Evolutionary conservation across 2,329 filamentous ascomycete species (phyloP).

Genomic region (Exophiala viscosa): DNA sequence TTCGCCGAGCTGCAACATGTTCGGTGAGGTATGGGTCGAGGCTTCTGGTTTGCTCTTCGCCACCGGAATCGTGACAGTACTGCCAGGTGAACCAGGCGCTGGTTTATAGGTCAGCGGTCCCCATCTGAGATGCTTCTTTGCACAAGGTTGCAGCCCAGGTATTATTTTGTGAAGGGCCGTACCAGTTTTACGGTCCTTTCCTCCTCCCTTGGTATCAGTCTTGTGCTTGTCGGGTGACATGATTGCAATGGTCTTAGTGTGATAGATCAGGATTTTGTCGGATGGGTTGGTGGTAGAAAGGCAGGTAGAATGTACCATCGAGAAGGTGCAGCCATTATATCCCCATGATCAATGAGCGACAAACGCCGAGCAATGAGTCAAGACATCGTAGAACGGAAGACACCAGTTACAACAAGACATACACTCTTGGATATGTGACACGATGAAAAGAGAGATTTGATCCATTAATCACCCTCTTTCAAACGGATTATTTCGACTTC

Average conservation of each 20-base stretch:
- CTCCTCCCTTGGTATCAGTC: neutral
- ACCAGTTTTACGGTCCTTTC: neutral
- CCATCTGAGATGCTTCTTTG: neutral
- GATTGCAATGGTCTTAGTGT: neutral
- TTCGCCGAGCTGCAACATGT: slow-evolving; percentile 2
- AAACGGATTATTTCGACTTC: slow-evolving; percentile 19
- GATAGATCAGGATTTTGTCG: too few relatives aligned
- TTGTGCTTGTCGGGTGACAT: slow-evolving; percentile 11
- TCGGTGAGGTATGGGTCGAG: too few relatives aligned
- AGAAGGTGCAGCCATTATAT: too few relatives aligned
- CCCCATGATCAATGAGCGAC: too few relatives aligned
- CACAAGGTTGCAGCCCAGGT: neutral
- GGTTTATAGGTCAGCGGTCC: slow-evolving; percentile 4
- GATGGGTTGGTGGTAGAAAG: too few relatives aligned
- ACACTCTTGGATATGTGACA: neutral
- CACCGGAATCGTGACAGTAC: neutral
- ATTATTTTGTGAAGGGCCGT: slow-evolving; percentile 1
- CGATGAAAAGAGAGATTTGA: neutral
- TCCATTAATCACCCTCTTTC: neutral
- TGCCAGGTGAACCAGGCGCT: slow-evolving; percentile 1
- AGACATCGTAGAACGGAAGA: neutral
- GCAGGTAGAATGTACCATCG: too few relatives aligned
- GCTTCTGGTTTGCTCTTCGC: neutral
- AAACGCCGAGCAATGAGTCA: too few relatives aligned
- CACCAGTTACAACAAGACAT: neutral